Percentiles rank a stretch among this genome's conserved stretches.
phyloP scores from a whole-genome alignment of 108 stramenopile genomes.

The Epithemia pelagica region DNA sequence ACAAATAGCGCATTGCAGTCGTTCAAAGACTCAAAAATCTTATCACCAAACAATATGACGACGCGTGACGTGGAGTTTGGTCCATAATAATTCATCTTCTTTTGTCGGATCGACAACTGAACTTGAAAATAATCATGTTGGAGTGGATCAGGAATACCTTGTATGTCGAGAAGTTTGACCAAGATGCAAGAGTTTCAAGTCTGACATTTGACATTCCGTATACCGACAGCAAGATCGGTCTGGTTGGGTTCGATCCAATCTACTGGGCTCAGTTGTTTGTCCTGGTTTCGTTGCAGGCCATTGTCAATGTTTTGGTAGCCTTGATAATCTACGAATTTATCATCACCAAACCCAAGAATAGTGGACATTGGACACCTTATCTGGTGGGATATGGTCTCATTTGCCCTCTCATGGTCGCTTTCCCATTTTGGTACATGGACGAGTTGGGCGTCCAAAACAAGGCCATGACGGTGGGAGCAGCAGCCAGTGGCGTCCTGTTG shows the following conservation, averaged over 20 bases:
- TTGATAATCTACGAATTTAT: conserved; percentile 15
- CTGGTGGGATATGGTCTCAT: conserved; percentile 20
- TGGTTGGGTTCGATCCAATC: neutral
- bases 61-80: no score
- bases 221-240: neutral
- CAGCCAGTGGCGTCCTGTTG: conserved; percentile 8
- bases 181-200: neutral
- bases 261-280: neutral
- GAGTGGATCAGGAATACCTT: neutral
- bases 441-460: conserved; percentile 8
- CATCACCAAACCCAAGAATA: neutral
- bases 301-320: conserved; percentile 2
- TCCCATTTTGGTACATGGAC: conserved; percentile 10
- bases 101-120: no score
- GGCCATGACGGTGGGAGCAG: conserved; percentile 6
- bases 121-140: no score
- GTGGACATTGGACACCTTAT: conserved; percentile 11
- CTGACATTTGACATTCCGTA: neutral
- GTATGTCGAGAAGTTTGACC: neutral
- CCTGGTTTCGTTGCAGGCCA: neutral
- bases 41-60: no score
- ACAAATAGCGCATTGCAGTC: no score
- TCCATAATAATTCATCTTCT: no score
- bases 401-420: conserved; percentile 13
- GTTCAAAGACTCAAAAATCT: no score